These are phyloP conservation scores for Porcisia hertigi DNA, from an alignment of 208 protist genomes.

Conservation along the genomic window DNA sequence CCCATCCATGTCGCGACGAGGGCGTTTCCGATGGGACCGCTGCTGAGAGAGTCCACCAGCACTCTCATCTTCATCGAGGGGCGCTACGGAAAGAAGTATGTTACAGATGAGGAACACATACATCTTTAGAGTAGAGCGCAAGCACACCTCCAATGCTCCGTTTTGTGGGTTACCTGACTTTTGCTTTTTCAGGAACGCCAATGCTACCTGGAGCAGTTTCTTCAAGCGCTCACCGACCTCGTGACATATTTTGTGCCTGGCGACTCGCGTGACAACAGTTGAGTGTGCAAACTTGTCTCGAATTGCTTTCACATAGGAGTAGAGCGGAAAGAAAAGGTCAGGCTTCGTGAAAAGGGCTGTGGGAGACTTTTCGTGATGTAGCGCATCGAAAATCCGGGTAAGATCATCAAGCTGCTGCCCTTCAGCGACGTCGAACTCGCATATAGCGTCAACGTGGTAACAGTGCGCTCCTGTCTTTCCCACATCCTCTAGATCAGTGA, in stretches of 20 bases:
- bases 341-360: slow-evolving; percentile 77
- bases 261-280: slow-evolving; percentile 46
- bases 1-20: slow-evolving; percentile 39
- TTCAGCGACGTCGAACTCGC: slow-evolving; percentile 75
- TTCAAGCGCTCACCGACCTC: slow-evolving; percentile 82
- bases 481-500: slow-evolving; percentile 64
- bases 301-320: slow-evolving; percentile 77
- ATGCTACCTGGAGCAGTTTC: slow-evolving; percentile 78
- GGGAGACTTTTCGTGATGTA: slow-evolving; percentile 82
- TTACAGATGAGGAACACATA: slow-evolving; percentile 83
- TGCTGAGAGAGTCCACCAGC: slow-evolving; percentile 16
- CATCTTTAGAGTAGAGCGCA: slow-evolving; percentile 89
- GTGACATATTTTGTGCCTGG: slow-evolving; percentile 90
- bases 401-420: slow-evolving; percentile 83
- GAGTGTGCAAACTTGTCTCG: slow-evolving; percentile 27
- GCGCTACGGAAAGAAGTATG: slow-evolving; percentile 55
- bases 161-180: slow-evolving; percentile 18
- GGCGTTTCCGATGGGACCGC: slow-evolving; percentile 48
- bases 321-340: slow-evolving; percentile 71
- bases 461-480: slow-evolving; percentile 39
- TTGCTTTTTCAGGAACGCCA: slow-evolving; percentile 66
- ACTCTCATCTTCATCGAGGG: slow-evolving; percentile 51
- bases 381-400: slow-evolving; percentile 72
- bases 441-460: slow-evolving; percentile 52
- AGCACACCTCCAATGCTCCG: slow-evolving; percentile 50